Evolutionary conservation across 495 filamentous ascomycete genomes (phyloP).

Genomic region (Pyrenopolyporus hunteri): DNA sequence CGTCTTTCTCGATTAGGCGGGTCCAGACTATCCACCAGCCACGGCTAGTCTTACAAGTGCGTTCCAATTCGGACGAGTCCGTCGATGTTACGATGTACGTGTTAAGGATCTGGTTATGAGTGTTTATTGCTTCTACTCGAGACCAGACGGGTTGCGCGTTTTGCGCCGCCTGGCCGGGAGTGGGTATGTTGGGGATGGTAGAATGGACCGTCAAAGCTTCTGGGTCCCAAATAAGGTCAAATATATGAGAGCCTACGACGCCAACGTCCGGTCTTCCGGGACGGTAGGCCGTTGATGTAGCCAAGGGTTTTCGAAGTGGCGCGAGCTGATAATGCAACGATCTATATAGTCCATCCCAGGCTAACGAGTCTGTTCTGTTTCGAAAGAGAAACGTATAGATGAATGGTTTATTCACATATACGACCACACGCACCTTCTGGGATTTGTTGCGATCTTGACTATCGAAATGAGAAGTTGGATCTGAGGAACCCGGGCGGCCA

Average conservation of each 20-base stretch:
- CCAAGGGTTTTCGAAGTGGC: slow-evolving; percentile 75
- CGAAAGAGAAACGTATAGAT: slow-evolving; percentile 91
- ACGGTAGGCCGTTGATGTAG: slow-evolving; percentile 65
- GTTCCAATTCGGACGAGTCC: slow-evolving; percentile 69
- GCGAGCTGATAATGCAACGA: slow-evolving; percentile 81
- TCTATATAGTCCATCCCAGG: slow-evolving; percentile 74
- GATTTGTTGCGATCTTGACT: slow-evolving; percentile 58
- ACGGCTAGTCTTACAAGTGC: slow-evolving; percentile 87
- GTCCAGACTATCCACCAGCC: slow-evolving; percentile 99
- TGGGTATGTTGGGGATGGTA: slow-evolving; percentile 89
- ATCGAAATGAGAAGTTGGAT: slow-evolving; percentile 43
- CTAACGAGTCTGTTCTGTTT: slow-evolving; percentile 67
- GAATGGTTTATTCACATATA: slow-evolving; percentile 80
- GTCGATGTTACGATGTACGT: slow-evolving; percentile 70
- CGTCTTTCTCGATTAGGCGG: slow-evolving; percentile 60
- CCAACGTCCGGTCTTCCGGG: slow-evolving; percentile 52
- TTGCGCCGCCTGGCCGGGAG: slow-evolving; percentile 49
- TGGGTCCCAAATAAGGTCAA: slow-evolving; percentile 88
- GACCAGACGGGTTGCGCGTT: slow-evolving; percentile 60
- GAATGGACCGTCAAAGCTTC: slow-evolving; percentile 75
- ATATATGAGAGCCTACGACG: slow-evolving; percentile 61
- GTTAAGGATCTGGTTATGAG: slow-evolving; percentile 82
- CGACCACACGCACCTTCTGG: slow-evolving; percentile 70
- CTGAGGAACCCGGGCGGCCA: slow-evolving; percentile 23
- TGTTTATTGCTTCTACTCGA: slow-evolving; percentile 88